Evolutionary conservation across 2,329 filamentous ascomycete species (phyloP), one percentile per base, ranked within the genome.

Genomic region (Gremmenia infestans): DNA sequence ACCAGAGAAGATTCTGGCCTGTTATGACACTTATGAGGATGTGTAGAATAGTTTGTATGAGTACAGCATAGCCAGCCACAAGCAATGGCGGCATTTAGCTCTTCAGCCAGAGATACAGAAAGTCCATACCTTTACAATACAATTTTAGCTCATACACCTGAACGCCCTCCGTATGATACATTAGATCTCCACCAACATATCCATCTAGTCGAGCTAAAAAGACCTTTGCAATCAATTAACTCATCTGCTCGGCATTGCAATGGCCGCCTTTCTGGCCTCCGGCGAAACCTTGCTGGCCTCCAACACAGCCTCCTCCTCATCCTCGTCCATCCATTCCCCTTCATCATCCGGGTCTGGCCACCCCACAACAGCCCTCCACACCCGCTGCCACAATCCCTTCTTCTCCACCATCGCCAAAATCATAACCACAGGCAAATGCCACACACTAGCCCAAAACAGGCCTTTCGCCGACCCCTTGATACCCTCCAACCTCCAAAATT

Each of bases 391-490:
- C 73, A 96, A 80, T 0, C 92, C 93, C 75, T 91, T 96, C 81
- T 99, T 99, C 73, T 96, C 90, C 54, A 88, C 82, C 72, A 97
- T 86, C 2, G 91, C 93, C 58, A 97, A 76, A 48, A 97, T 91
- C 78, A 99, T 84, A 43, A 97, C 81, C 25, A 87, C 88, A 0
- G 94, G 94, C 48, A 99, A 72, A 74, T 97, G 92, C 94, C 93
- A 97, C 9, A 99, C 91, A 71, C 91, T 96, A 1, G 94, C 92
- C 94, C 94, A 99, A 72, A 99, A 99, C 52, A 99, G 72, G 0
- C 87, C 86, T 54, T 91, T 81, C 2, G 94, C 92, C 17, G 82
- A 90, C 2, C 92, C 92, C 64, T 86, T 85, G 59, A 87, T 81
- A 12, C 93, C 93, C 66, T 91, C 83, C 28, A 82, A 76, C 60